Percentiles rank a stretch among this genome's conserved stretches.
Conservation (phyloP, 192 early-diverging fungal genomes). For the Coemansia sp. region DNA sequence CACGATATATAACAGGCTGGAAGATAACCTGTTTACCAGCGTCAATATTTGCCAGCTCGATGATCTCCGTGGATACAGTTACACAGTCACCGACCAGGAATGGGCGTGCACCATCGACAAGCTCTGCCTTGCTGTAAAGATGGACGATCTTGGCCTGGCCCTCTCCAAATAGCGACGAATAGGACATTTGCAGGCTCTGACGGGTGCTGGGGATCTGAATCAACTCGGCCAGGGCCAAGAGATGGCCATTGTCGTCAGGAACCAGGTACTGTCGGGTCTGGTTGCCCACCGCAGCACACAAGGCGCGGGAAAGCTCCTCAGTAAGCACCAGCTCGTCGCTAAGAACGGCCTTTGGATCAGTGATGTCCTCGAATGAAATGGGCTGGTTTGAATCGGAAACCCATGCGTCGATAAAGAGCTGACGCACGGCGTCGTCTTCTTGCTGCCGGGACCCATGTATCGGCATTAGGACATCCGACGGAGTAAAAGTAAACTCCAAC, state of each 20-base stretch:
- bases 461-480: constrained; percentile 2
- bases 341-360: background rate
- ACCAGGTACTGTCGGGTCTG: too few relatives aligned
- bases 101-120: constrained; percentile 56
- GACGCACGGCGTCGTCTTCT: background rate
- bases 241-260: too few relatives aligned
- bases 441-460: constrained; percentile 4
- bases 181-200: constrained; percentile 72
- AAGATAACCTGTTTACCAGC: too few relatives aligned
- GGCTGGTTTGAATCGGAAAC: constrained; percentile 6
- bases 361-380: constrained; percentile 1
- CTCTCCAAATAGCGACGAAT: constrained; percentile 80
- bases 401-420: constrained; percentile 6
- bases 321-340: background rate
- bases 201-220: constrained; percentile 74
- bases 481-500: background rate
- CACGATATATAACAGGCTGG: too few relatives aligned
- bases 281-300: too few relatives aligned
- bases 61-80: too few relatives aligned
- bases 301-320: too few relatives aligned
- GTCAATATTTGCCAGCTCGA: too few relatives aligned
- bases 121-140: constrained; percentile 75
- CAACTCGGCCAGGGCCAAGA: too few relatives aligned
- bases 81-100: constrained; percentile 71
- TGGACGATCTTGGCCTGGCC: constrained; percentile 83